Base-by-base conservation (phyloP, 345 rosid species). In the Gynandropsis gynandra region DNA sequence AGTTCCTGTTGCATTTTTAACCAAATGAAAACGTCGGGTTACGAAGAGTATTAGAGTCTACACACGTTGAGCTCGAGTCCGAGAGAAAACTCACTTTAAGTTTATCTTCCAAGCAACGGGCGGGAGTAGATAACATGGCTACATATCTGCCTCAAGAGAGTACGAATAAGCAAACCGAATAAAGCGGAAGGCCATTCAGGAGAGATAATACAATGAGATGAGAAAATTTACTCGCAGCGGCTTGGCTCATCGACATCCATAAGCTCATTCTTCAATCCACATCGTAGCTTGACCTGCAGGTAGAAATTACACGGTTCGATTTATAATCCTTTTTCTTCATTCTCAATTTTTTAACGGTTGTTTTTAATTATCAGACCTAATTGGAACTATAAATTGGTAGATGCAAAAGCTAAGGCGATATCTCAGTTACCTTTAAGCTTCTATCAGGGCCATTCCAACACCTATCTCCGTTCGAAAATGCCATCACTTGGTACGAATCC, bases 391-490 rank as follows among this genome's bases (percentile, higher is more conserved):
- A 43, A 16, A 12, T 10, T 47, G 20, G 44, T 4, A 9, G n/a
- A 13, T 10, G 18, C 47, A 42, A 9, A 13, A 31, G 15, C 27
- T 48, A 24, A 24, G 29, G 29, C 21, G 12, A 39, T 33, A 51
- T 46, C 5, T 11, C 37, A 29, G 19, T 38, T 69, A 83, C 99
- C 95, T 83, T 85, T 56, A 88, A 21, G 65, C 95, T 85, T 76
- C 99, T 73, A 61, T 83, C 83, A 2, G 97, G 97, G 52, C 99
- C 99, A 64, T 93, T 93, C 97, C 99, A 93, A 66, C 97, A 88
- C 58, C 50, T 80, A 10, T 83, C 97, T 7, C 97, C 99, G 21
- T 68, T 72, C 55, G 85, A 75, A 70, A 83, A 93, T 48, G 77
- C 38, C 99, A 93, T 80, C 56, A 37, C 34, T 10, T 62, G 68